Conservation (phyloP, 2,329 filamentous ascomycete genomes). For the Diaporthe batatas region DNA sequence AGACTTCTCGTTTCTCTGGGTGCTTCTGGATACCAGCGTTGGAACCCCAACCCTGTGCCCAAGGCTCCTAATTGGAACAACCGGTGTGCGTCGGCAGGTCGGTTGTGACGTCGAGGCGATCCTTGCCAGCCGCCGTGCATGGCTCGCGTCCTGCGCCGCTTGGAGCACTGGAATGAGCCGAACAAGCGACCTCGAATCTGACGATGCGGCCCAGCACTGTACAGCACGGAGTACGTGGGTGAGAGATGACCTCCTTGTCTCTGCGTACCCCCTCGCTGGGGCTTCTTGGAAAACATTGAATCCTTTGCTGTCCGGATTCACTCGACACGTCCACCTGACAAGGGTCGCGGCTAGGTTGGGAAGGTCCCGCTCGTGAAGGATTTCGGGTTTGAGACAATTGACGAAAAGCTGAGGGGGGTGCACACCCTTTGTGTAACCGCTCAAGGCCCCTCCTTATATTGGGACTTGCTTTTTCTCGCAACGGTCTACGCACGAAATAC, state of each 20-base stretch:
- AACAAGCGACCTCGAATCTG: conserved; percentile 21
- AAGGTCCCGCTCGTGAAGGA: conserved; percentile 40
- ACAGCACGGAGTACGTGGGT: background rate
- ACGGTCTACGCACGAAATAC: conserved; percentile 37
- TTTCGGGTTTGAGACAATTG: conserved; percentile 40
- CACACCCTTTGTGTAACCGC: conserved; percentile 38
- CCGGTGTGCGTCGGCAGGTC: conserved; percentile 34
- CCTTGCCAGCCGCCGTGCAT: conserved; percentile 37
- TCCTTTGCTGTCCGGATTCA: conserved; percentile 13
- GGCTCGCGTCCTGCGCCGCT: conserved; percentile 26
- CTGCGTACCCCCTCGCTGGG: background rate
- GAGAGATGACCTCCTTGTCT: conserved; percentile 29
- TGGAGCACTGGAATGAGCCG: conserved; percentile 21
- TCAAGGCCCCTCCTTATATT: conserved; percentile 35
- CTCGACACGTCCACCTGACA: conserved; percentile 25
- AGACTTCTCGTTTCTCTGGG: conserved; percentile 28
- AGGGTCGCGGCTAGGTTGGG: conserved; percentile 36
- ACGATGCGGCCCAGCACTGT: conserved; percentile 2
- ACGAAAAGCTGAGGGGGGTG: conserved; percentile 38
- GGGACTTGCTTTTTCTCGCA: conserved; percentile 27
- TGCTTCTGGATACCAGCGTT: conserved; percentile 17
- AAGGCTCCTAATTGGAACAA: conserved; percentile 35
- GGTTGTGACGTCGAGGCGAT: conserved; percentile 28
- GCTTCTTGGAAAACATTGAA: conserved; percentile 6
- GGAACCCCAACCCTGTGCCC: conserved; percentile 34